phyloP scores from a whole-genome alignment of 768 basidiomycete genomes.

The Xerocomellus dryophilus region DNA sequence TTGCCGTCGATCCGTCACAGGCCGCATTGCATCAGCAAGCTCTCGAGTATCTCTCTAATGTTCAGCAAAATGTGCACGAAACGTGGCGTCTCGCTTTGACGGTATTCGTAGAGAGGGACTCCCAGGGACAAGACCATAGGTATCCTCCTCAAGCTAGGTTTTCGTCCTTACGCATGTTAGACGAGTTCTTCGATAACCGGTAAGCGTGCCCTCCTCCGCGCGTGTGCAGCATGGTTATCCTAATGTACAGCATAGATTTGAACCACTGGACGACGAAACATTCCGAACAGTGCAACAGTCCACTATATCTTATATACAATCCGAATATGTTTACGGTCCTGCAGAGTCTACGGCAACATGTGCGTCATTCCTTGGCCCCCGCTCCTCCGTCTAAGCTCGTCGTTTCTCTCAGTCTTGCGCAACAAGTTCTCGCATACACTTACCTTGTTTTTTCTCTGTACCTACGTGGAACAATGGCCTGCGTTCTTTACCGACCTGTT shows the following conservation, averaged over 20 bases:
- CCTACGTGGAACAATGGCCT: conserved; percentile 84
- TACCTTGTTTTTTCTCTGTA: conserved; percentile 83
- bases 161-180: conserved; percentile 75
- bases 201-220: conserved; percentile 39
- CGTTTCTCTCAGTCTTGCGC: conserved; percentile 62
- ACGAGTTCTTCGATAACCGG: conserved; percentile 82
- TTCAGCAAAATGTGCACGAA: conserved; percentile 71
- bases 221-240: not conserved
- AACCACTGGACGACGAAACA: conserved; percentile 64
- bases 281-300: conserved; percentile 74
- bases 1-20: conserved; percentile 81
- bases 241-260: conserved; percentile 43
- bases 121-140: conserved; percentile 57
- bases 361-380: conserved; percentile 43
- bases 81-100: conserved; percentile 81
- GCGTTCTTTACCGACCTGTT: conserved; percentile 79
- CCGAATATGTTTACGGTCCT: conserved; percentile 82
- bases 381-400: conserved; percentile 1
- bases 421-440: conserved; percentile 95
- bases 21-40: conserved; percentile 78
- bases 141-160: conserved; percentile 73
- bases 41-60: conserved; percentile 71
- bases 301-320: conserved; percentile 76
- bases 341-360: conserved; percentile 82
- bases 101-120: conserved; percentile 61